Percentiles rank a stretch among this genome's conserved stretches.
Conservation (phyloP, 1,284 basidiomycete genomes). For the Amylostereum chailletii region DNA sequence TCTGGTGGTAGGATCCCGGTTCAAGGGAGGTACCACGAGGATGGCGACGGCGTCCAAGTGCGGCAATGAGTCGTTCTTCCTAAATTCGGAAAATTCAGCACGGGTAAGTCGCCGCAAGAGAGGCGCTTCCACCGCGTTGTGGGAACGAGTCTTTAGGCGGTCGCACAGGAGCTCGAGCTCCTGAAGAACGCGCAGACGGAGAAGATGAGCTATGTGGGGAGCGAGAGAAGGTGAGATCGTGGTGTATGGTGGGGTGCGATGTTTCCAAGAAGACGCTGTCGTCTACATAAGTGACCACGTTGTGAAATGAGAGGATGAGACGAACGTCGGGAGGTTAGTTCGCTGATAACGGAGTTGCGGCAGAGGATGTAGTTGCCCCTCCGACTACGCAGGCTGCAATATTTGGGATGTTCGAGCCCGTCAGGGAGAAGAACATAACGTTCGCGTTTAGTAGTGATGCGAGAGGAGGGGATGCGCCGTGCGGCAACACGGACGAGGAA, state of each 20-base stretch:
- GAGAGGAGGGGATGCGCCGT: slow-evolving; percentile 29
- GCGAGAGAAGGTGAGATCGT: slow-evolving; percentile 23
- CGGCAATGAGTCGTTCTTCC: slow-evolving; percentile 36
- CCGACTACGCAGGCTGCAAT: slow-evolving; percentile 35
- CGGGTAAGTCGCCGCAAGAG: slow-evolving; percentile 56
- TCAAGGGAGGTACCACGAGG: slow-evolving; percentile 61
- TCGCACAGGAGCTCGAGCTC: slow-evolving; percentile 54
- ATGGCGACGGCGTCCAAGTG: slow-evolving; percentile 49
- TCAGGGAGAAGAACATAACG: slow-evolving; percentile 42
- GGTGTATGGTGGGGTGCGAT: slow-evolving; percentile 22
- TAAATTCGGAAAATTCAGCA: slow-evolving; percentile 46
- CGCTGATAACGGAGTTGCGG: slow-evolving; percentile 37
- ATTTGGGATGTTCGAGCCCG: slow-evolving; percentile 59
- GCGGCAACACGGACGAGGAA: slow-evolving; percentile 56
- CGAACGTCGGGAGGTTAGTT: slow-evolving; percentile 26
- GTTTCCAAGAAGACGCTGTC: no score
- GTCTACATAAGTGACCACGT: no score
- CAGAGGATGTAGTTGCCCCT: slow-evolving; percentile 47
- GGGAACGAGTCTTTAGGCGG: slow-evolving; percentile 23
- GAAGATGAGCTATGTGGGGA: slow-evolving; percentile 50
- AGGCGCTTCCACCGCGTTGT: slow-evolving; percentile 17
- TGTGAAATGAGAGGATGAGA: slow-evolving; percentile 5
- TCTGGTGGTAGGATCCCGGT: slow-evolving; percentile 42
- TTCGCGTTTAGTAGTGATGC: slow-evolving; percentile 4
- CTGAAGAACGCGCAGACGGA: slow-evolving; percentile 65